phyloP scores from a whole-genome alignment of 495 filamentous ascomycete genomes.

The Parmelia sp. region DNA sequence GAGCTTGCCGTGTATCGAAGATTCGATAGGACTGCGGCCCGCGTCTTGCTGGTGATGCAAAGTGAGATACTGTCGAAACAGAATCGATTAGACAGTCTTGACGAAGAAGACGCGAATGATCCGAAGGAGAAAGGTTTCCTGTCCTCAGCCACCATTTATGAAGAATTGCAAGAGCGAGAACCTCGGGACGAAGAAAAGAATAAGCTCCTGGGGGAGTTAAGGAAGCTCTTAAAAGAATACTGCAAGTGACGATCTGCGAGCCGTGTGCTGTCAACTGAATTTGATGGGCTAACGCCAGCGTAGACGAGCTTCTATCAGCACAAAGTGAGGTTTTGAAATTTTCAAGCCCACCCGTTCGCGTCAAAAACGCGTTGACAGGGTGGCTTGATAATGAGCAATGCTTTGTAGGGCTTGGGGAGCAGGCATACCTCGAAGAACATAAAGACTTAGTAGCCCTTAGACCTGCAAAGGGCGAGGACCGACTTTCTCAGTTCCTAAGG shows the following conservation, averaged over 20 bases:
- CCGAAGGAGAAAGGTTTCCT: conserved; percentile 7
- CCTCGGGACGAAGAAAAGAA: conserved; percentile 12
- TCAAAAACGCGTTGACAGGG: conserved; percentile 6
- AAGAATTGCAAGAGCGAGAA: conserved; percentile 7
- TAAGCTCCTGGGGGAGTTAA: conserved; percentile 3
- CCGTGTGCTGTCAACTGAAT: background rate
- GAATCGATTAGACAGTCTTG: conserved; percentile 5
- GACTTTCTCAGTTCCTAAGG: conserved; percentile 19
- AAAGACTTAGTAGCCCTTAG: conserved; percentile 15
- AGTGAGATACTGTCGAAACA: conserved; percentile 12
- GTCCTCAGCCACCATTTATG: conserved; percentile 11
- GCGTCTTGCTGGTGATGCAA: conserved; percentile 7
- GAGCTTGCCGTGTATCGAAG: conserved; percentile 18
- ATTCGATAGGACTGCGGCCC: conserved; percentile 17
- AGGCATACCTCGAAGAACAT: conserved; percentile 11
- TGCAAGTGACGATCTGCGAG: background rate
- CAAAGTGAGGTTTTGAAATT: conserved; percentile 12
- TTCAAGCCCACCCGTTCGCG: conserved; percentile 7
- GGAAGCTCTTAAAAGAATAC: conserved; percentile 13
- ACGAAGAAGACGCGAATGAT: conserved; percentile 13
- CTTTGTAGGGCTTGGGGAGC: conserved; percentile 11
- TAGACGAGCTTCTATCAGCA: conserved; percentile 14
- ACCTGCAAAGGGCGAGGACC: conserved; percentile 16
- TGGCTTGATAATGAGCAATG: conserved; percentile 10
- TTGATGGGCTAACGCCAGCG: background rate